These are phyloP conservation scores for Verticillium isaacii DNA, from an alignment of 2,329 filamentous ascomycete genomes.

Conservation along the genomic window DNA sequence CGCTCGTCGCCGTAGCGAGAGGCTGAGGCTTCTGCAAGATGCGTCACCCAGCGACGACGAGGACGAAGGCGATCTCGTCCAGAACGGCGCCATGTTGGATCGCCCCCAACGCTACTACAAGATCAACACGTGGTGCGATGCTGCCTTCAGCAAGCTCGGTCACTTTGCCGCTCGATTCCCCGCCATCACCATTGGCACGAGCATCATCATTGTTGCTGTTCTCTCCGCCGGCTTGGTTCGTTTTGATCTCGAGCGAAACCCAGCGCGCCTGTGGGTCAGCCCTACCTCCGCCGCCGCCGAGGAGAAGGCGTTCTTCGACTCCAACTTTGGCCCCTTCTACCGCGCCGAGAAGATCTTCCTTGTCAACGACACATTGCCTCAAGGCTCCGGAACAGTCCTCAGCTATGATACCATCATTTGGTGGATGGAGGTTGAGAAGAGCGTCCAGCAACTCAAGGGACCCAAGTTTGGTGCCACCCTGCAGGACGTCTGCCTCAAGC, in stretches of 20 bases:
- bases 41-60: constrained; percentile 83
- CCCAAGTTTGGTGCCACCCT: constrained; percentile 63
- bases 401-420: constrained; percentile 84
- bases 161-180: constrained; percentile 79
- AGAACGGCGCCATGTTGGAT: constrained; percentile 72
- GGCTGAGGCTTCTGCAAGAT: constrained; percentile 83
- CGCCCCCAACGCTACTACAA: constrained; percentile 74
- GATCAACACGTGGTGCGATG: constrained; percentile 79
- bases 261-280: constrained; percentile 93
- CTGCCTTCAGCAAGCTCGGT: constrained; percentile 74
- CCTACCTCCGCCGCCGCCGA: constrained; percentile 84
- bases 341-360: constrained; percentile 90
- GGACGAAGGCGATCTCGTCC: constrained; percentile 81
- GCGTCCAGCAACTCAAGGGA: constrained; percentile 69
- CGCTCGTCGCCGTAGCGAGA: constrained; percentile 69
- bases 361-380: constrained; percentile 73
- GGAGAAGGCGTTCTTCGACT: constrained; percentile 91
- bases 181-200: constrained; percentile 71
- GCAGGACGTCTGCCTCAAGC: constrained; percentile 89
- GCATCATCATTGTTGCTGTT: constrained; percentile 69
- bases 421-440: constrained; percentile 90
- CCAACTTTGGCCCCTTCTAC: constrained; percentile 92
- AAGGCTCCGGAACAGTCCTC: constrained; percentile 69
- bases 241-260: constrained; percentile 87
- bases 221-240: constrained; percentile 84